A percentile compares a stretch with the other conserved stretches of the same genome.
Evolutionary conservation across 179 eudicot genomes (phyloP).

Genomic region (Sideroxylon spinosum): DNA sequence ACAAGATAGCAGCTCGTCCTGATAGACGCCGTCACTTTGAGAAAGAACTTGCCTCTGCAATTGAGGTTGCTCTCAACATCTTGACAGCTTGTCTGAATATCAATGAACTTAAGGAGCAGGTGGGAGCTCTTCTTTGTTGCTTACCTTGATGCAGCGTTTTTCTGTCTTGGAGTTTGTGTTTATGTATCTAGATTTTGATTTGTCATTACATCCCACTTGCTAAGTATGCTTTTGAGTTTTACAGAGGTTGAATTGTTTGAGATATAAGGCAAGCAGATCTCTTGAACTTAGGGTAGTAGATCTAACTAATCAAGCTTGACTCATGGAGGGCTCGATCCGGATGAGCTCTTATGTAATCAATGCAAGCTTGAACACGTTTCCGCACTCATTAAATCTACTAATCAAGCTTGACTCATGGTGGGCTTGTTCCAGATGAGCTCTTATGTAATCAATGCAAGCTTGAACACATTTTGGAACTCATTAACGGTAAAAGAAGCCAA

Average conservation of each 20-base stretch:
- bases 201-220: neutral
- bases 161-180: neutral
- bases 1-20: slow-evolving; percentile 93
- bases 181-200: neutral
- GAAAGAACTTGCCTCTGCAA: slow-evolving; percentile 71
- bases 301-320: too few relatives aligned
- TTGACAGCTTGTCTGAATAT: slow-evolving; percentile 80
- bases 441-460: too few relatives aligned
- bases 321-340: too few relatives aligned
- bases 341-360: too few relatives aligned
- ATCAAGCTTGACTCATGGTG: too few relatives aligned
- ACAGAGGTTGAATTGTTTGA: neutral
- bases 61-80: slow-evolving; percentile 73
- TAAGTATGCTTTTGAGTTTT: neutral
- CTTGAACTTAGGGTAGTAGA: neutral
- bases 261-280: neutral
- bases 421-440: too few relatives aligned
- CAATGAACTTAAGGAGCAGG: slow-evolving; percentile 90
- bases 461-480: too few relatives aligned
- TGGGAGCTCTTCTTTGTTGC: slow-evolving; percentile 26
- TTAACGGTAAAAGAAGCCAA: too few relatives aligned
- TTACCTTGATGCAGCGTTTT: neutral
- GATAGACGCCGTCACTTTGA: slow-evolving; percentile 93
- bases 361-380: too few relatives aligned
- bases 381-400: too few relatives aligned